Evolutionary conservation across 345 rosid species (phyloP), one percentile per base, ranked within the genome.

Genomic region (Melastoma malabathricum): DNA sequence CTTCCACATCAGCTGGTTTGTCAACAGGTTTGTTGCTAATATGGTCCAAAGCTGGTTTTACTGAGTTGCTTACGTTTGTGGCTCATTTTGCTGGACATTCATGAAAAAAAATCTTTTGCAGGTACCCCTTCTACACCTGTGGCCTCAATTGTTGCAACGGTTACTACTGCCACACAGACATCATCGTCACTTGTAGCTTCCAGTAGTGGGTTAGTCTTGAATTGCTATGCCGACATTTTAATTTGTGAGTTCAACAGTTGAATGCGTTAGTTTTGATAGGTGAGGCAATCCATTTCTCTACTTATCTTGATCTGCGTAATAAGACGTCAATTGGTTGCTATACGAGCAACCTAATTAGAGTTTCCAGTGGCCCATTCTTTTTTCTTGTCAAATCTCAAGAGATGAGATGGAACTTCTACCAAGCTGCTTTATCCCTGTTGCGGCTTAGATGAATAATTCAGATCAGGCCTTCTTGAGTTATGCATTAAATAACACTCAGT

Each of bases 191-290:
- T 84, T 72, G 79, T 70, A 55, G 68, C 88, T 65, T 74, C 89
- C 39, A 75, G 75, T 69, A 79, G 79, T 59, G 94, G 98, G 98
- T 87, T 62, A 50, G 88, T 71, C 57, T 18, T n/a, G n/a, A 16
- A 52, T 59, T 56, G 14, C 57, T 29, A 47, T 25, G 34, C 14
- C 48, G 20, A 29, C 13, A 17, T 23, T 2, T 16, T 20, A 15
- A 43, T 41, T 31, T 31, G 38, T 31, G 3, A 2, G 38, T 31
- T 31, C 38, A 31, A 5, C 38, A 31, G 38, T 31, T 31, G 38
- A 31, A 31, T 31, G 31, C 47, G 19, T 20, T 13, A 19, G n/a
- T 10, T 13, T 20, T 31, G 38, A 31, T 31, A 2, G 7, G 38
- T 31, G 10, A 31, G 38, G 7, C 38, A 5, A 31, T 31, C 10